Base-by-base conservation (phyloP, 345 rosid species). In the Angophora floribunda region DNA sequence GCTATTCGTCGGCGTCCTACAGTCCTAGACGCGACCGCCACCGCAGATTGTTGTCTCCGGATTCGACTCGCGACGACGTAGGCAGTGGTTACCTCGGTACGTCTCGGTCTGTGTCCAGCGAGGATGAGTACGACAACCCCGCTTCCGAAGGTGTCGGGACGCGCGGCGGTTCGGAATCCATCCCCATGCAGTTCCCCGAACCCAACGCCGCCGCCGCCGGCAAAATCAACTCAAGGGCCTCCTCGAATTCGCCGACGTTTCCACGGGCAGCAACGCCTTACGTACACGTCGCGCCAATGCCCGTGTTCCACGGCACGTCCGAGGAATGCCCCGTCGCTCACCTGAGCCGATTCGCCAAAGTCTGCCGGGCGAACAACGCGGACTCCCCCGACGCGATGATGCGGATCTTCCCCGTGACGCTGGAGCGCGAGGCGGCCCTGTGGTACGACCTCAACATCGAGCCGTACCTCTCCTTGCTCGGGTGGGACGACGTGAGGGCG, bases 361-460 rank as follows among this genome's bases (percentile, higher is more conserved):
- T 91, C 30, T 93, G 93, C 57, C 87, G 91, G 13, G 94, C 94
- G 24, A 93, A 93, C 88, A 89, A 91, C 41, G 91, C 86, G 41
- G 45, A 84, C 21, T 87, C 91, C 15, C 36, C 86, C 1, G 89
- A 88, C 19, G 15, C 44, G 16, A 90, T 87, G 91, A 88, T 47
- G 91, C 89, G 91, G 90, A 91, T 93, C 47, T 93, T 93, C 88
- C 93, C 92, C 0, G 91, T 91, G 32, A 91, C 94, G 3, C 93
- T 93, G 6, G 89, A 93, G 85, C 61, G 51, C 10, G 94, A 93
- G 86, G 92, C 94, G 24, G 92, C 89, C 9, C 89, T 90, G 16
- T 90, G 93, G 94, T 93, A 91, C 45, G 94, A 92, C 86, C 91
- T 91, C 13, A 91, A 91, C 53, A 57, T 92, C 47, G 93, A 90